Percentiles rank a stretch among this genome's conserved stretches.
phyloP scores from a whole-genome alignment of 208 protist genomes.

The Leishmania lainsoni region DNA sequence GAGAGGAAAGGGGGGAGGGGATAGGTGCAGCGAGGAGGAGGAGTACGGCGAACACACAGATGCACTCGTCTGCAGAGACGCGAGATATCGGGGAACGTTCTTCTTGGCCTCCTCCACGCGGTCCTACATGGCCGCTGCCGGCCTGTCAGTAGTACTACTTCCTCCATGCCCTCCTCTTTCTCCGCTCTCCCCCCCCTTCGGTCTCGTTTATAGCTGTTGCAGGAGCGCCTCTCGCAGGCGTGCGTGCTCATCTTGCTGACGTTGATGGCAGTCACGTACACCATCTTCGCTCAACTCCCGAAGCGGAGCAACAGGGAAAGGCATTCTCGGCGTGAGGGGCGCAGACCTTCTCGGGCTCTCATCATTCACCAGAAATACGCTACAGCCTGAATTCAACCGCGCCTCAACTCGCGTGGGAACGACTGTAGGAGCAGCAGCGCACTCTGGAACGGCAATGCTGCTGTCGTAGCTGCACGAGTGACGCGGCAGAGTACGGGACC shows the following conservation, averaged over 20 bases:
- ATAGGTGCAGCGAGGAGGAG: neutral
- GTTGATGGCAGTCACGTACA: neutral
- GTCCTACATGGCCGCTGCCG: neutral
- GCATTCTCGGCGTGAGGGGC: neutral
- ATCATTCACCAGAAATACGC: neutral
- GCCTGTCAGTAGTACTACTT: too few species aligned
- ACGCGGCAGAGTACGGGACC: constrained; percentile 30
- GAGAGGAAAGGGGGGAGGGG: neutral
- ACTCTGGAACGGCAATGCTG: neutral
- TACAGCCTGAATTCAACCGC: neutral
- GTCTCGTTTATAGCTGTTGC: constrained; percentile 18
- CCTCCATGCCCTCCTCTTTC: neutral
- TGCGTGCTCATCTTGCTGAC: constrained; percentile 17
- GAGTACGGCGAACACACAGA: neutral
- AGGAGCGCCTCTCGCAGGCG: constrained; percentile 31
- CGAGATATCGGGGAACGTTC: neutral
- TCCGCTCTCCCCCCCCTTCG: neutral
- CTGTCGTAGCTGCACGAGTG: constrained; percentile 32
- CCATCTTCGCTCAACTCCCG: neutral
- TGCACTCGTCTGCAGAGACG: neutral
- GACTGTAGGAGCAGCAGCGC: neutral
- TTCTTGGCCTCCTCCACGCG: neutral
- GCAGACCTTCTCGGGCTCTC: neutral
- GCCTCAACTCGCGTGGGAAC: neutral
- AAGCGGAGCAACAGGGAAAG: neutral